phyloP scores from a whole-genome alignment of 345 rosid species.

The Lumnitzera racemosa region DNA sequence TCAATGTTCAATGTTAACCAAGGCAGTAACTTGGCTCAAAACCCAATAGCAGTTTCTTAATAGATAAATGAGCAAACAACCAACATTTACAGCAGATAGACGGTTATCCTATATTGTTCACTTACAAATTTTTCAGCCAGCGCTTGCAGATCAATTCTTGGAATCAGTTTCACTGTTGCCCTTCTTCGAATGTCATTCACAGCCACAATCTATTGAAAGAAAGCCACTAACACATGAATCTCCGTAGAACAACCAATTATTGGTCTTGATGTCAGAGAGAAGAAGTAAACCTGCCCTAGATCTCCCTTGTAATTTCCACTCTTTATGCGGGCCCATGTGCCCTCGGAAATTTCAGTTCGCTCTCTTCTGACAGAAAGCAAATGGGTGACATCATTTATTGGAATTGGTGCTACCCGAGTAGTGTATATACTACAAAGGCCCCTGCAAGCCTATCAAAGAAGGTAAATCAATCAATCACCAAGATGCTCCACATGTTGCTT shows the following conservation, averaged over 20 bases:
- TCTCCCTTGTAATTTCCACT: conserved; percentile 94
- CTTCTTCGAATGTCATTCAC: conserved; percentile 50
- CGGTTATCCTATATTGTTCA: conserved; percentile 4
- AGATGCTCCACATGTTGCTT: no score
- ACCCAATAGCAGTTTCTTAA: neutral
- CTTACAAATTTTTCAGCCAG: conserved; percentile 71
- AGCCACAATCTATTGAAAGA: conserved; percentile 64
- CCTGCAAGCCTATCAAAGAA: conserved; percentile 59
- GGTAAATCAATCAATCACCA: neutral
- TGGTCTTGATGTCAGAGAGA: neutral
- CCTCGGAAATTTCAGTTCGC: conserved; percentile 39
- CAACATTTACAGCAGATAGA: neutral
- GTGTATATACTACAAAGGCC: conserved; percentile 58
- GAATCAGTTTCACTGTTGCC: conserved; percentile 82
- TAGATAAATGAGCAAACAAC: no score
- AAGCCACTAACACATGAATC: conserved; percentile 6
- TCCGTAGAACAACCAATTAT: conserved; percentile 3
- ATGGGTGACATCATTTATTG: conserved; percentile 54
- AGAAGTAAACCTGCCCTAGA: conserved; percentile 56
- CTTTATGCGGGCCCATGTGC: conserved; percentile 87
- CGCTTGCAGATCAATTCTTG: conserved; percentile 79
- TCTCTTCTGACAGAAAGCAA: conserved; percentile 51
- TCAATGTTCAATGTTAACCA: neutral
- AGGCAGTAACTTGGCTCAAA: neutral
- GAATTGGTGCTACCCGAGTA: conserved; percentile 49